These are phyloP conservation scores for Monascus ruber DNA, from an alignment of 2,329 filamentous ascomycete species.

Conservation along the genomic window DNA sequence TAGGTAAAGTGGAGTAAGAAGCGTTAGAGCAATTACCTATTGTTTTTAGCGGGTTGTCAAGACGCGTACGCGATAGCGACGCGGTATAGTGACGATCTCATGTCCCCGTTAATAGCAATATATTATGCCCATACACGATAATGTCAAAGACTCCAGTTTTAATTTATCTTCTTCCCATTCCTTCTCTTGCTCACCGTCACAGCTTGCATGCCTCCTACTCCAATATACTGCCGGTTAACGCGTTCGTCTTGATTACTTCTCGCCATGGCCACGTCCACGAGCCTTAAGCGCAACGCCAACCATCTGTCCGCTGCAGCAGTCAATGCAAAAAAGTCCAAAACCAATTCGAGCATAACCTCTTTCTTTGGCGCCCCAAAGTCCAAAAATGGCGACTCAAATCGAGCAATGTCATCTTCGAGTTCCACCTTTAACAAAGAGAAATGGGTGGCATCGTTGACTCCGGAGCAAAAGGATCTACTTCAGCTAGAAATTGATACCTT, in stretches of 20 bases:
- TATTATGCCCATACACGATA: no score
- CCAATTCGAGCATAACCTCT: conserved; percentile 69
- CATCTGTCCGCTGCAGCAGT: conserved; percentile 28
- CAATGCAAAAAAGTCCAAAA: conserved; percentile 60
- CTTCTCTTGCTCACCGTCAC: no score
- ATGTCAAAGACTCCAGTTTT: no score
- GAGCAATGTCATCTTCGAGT: conserved; percentile 7
- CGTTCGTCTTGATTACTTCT: neutral
- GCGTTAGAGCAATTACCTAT: no score
- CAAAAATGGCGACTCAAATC: conserved; percentile 18
- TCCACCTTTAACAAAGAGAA: conserved; percentile 74
- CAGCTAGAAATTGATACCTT: conserved; percentile 86
- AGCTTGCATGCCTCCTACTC: no score
- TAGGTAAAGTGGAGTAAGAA: no score
- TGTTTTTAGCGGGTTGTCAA: no score
- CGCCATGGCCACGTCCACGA: conserved; percentile 20
- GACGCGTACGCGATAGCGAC: no score
- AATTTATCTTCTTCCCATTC: no score
- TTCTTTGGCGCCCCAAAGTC: conserved; percentile 70
- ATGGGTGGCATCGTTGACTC: conserved; percentile 69
- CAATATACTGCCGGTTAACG: no score
- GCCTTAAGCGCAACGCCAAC: conserved; percentile 56
- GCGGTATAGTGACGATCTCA: no score
- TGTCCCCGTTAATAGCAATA: no score
- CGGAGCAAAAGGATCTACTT: conserved; percentile 72